Evolutionary conservation across 106 monocot species (phyloP), one percentile per base, ranked within the genome.

Genomic region (Allium sativum): DNA sequence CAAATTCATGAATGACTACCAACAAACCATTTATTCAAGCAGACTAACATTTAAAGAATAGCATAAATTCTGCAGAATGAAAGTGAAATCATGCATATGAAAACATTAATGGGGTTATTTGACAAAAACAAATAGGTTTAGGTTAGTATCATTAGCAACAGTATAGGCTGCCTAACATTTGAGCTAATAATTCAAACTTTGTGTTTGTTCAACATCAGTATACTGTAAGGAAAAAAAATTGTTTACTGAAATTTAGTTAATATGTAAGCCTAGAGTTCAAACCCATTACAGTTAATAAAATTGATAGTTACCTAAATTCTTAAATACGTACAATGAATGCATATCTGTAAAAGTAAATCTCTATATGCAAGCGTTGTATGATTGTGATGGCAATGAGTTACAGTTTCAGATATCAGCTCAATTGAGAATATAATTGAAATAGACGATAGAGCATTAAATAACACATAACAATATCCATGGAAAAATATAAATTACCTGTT

Each of bases 401-500:
- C 22, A 18, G 17, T 3, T 20, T 21, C 53, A 19, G 18, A 55
- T 3, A 21, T 55, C 15, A 48, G 48, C 4, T 48, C 6, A 5
- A 48, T 15, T 12, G 48, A 48, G 48, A 12, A 48, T 5, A 48
- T 5, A 5, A 15, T 8, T 8, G 20, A 10, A 8, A 21, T 1
- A 9, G 19, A 20, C 10, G 8, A 12, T 18, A 12, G 21, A 57
- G 9, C 31, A 22, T 21, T 12, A 12, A 11, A 57, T 22, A 59
- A 42, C n/a, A 42, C 15, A 8, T 41, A 20, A 15, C 16, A 55
- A 11, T 13, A 15, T 44, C 17, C 56, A 44, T n/a, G 4, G 21
- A 46, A 9, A 22, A 55, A 62, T 9, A 19, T 9, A 7, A 77
- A 59, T 42, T 78, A 96, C 96, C 90, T 96, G 90, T 45, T 91